Evolutionary conservation across 192 early-diverging fungal genomes (phyloP), one percentile per base, ranked within the genome.

Genomic region (Jimgerdemannia flammicorona): DNA sequence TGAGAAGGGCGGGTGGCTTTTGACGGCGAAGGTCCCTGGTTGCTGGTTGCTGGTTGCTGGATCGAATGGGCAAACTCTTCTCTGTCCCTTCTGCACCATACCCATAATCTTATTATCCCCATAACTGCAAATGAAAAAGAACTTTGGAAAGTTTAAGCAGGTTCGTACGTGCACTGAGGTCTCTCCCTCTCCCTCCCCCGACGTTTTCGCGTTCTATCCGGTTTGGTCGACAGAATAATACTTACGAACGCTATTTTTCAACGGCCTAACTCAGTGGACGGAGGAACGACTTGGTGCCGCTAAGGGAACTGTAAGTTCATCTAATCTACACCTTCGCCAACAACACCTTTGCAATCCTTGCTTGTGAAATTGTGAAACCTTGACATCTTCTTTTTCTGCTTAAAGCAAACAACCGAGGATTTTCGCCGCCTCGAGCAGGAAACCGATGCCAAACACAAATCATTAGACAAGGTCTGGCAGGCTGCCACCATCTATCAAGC

Each of bases 341-440:
- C 29, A 29, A 29, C 29, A 29, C 29, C 29, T 29, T 29, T 29
- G 29, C 29, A 29, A 29, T 29, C 29, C 29, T 29, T 29, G 29
- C 29, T 29, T 29, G 29, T 29, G 29, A 29, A 29, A 29, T 29
- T 29, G 29, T 29, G 29, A 29, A 29, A 29, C 29, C 29, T 29
- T 29, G 29, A 29, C 29, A 29, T 59, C 14, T 54, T 4, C 49
- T 59, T 59, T 59, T 14, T 59, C 49, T 14, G 49, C 49, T 59
- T 14, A 14, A 6, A 59, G 49, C 49, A 59, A 59, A 68, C 67
- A 41, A 87, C 87, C 72, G 95, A 95, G 20, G 95, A 97, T 68
- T 95, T 96, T 81, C 91, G 90, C 73, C 81, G 88, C 10, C 82
- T 97, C 65, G 88, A 95, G 79, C 74, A 84, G 14, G 92, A 94